Conservation (phyloP, 2,329 filamentous ascomycete species). For the Aspergillus melleus region DNA sequence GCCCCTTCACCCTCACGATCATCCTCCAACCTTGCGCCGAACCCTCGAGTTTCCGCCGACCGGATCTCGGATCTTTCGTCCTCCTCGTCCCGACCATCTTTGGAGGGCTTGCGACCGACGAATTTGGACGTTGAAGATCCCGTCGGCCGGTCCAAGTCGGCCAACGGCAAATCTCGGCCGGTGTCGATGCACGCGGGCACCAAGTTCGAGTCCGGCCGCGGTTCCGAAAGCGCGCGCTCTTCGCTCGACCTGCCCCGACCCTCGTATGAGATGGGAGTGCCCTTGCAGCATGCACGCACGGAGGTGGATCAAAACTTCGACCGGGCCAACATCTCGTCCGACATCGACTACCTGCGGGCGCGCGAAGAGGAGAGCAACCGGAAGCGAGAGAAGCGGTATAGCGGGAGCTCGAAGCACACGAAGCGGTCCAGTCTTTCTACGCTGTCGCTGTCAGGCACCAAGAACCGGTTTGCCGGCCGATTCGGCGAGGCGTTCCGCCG, state of each 20-base stretch:
- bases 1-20: conserved; percentile 35
- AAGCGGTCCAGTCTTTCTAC: conserved; percentile 74
- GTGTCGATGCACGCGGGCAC: conserved; percentile 81
- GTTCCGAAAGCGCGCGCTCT: conserved; percentile 63
- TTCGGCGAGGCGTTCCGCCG: conserved; percentile 93
- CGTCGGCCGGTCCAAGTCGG: conserved; percentile 61
- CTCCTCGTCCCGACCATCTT: conserved; percentile 64
- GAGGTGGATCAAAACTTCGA: conserved; percentile 37
- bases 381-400: conserved; percentile 56
- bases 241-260: conserved; percentile 35
- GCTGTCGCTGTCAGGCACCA: conserved; percentile 70
- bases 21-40: conserved; percentile 46
- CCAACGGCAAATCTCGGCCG: conserved; percentile 69
- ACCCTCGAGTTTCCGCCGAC: conserved; percentile 52
- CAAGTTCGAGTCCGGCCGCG: conserved; percentile 78
- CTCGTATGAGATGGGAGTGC: conserved; percentile 38
- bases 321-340: conserved; percentile 67
- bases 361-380: conserved; percentile 66
- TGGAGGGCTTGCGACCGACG: conserved; percentile 69
- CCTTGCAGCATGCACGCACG: conserved; percentile 34
- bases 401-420: conserved; percentile 60
- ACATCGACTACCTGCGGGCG: conserved; percentile 78
- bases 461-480: conserved; percentile 79
- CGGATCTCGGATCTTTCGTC: conserved; percentile 55
- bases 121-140: conserved; percentile 62